These are phyloP conservation scores for Chlamydomonas sp. DNA, from an alignment of 139 green algal genomes.

Conservation along the genomic window DNA sequence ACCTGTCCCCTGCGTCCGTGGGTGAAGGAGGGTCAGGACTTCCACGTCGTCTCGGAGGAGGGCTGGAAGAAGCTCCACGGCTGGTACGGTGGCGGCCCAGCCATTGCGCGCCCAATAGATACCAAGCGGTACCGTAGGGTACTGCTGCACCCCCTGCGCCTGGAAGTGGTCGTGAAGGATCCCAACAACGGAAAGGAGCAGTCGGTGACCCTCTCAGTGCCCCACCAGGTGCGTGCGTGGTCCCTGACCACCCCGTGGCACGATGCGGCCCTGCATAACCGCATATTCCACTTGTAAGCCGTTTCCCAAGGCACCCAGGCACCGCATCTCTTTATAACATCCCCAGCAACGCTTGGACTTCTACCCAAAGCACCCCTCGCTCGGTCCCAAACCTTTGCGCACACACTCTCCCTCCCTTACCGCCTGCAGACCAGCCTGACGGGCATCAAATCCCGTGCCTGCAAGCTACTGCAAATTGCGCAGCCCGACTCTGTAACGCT, in stretches of 20 bases:
- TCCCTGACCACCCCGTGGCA: no score
- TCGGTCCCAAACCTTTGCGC: background rate
- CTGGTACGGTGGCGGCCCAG: slow-evolving; percentile 68
- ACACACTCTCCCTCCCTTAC: background rate
- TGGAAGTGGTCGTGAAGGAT: slow-evolving; percentile 42
- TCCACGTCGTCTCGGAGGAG: slow-evolving; percentile 43
- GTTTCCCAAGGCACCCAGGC: no score
- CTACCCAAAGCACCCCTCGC: background rate
- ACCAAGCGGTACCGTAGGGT: slow-evolving; percentile 27
- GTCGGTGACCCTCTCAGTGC: background rate
- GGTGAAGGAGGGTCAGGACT: slow-evolving; percentile 56
- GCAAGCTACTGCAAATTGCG: slow-evolving; percentile 51
- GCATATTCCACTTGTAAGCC: no score
- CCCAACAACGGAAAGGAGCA: background rate
- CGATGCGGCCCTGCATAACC: no score
- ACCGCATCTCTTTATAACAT: background rate
- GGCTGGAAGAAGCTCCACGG: slow-evolving; percentile 61
- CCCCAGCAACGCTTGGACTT: background rate
- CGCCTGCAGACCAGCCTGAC: slow-evolving; percentile 49
- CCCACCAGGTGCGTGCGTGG: background rate
- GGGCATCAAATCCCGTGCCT: slow-evolving; percentile 63
- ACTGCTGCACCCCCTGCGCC: slow-evolving; percentile 45
- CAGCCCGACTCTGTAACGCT: slow-evolving; percentile 45
- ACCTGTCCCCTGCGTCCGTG: background rate
- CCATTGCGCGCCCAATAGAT: slow-evolving; percentile 39